A percentile compares a stretch with the other conserved stretches of the same genome.
Evolutionary conservation across 2,329 filamentous ascomycete genomes (phyloP).

Genomic region (Aspergillus pseudoterreus): DNA sequence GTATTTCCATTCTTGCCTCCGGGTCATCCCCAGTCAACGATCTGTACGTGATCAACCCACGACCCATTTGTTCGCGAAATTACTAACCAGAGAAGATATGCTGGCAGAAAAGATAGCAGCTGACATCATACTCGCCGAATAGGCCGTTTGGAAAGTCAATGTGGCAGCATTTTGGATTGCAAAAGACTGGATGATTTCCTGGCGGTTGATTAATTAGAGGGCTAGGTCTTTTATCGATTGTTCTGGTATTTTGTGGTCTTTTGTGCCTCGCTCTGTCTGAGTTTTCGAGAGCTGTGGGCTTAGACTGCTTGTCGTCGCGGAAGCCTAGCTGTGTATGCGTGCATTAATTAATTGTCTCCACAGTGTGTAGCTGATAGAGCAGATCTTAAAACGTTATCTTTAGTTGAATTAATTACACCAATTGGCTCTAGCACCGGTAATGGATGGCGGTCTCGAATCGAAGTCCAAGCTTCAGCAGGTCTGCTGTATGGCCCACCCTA

Average conservation of each 20-base stretch:
- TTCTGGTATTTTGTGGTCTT: background rate
- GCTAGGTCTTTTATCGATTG: background rate
- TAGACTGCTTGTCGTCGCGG: background rate
- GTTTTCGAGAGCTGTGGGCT: background rate
- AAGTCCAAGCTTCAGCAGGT: background rate
- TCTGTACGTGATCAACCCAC: conserved; percentile 27
- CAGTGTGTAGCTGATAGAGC: background rate
- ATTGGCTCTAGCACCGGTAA: background rate
- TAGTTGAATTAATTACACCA: background rate
- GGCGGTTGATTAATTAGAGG: background rate
- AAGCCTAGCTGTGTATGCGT: background rate
- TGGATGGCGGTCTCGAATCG: background rate
- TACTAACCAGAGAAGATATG: conserved; percentile 27
- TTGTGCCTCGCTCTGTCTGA: background rate
- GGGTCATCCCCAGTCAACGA: conserved; percentile 41
- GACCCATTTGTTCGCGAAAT: background rate
- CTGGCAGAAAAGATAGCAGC: conserved; percentile 44
- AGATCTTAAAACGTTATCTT: background rate
- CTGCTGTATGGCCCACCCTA: too few relatives aligned
- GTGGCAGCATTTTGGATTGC: too few relatives aligned
- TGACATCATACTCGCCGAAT: conserved; percentile 17
- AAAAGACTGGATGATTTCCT: too few relatives aligned
- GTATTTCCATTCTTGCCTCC: conserved; percentile 37
- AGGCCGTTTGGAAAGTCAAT: background rate
- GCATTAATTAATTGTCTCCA: background rate